Evolutionary conservation across 352 stramenopile genomes (phyloP).

Genomic region (Pythium guiyangense): DNA sequence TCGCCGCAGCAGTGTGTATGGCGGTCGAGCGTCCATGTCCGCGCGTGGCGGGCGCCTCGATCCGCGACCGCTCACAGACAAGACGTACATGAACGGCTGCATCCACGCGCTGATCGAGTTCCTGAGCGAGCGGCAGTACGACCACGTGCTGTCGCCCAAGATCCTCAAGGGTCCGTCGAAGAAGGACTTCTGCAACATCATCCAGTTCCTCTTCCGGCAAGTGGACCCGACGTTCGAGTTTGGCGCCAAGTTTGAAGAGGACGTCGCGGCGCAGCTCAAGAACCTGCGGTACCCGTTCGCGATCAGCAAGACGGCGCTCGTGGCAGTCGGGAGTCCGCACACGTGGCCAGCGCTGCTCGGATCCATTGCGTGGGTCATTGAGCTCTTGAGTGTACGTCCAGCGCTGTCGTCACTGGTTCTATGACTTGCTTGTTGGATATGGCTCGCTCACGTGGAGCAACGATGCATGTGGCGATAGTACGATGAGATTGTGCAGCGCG

Average conservation of each 20-base stretch:
- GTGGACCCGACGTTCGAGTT: conserved; percentile 91
- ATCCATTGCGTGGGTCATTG: conserved; percentile 96
- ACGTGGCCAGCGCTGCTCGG: conserved; percentile 96
- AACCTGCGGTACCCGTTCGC: conserved; percentile 92
- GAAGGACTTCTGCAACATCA: conserved; percentile 97
- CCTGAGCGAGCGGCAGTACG: conserved; percentile 88
- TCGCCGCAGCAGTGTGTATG: conserved; percentile 61
- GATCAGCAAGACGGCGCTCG: conserved; percentile 95
- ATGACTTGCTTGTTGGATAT: background rate
- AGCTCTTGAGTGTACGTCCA: conserved; percentile 83
- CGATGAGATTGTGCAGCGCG: conserved; percentile 67
- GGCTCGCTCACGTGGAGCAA: too few relatives aligned
- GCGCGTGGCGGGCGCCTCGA: conserved; percentile 49
- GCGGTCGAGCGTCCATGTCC: conserved; percentile 51
- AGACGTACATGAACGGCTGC: conserved; percentile 88
- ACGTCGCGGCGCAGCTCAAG: conserved; percentile 66
- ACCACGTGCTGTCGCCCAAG: conserved; percentile 89
- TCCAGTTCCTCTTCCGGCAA: conserved; percentile 95
- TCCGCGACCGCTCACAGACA: conserved; percentile 87
- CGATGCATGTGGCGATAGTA: conserved; percentile 43
- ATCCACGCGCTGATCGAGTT: conserved; percentile 94
- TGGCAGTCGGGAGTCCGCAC: conserved; percentile 92
- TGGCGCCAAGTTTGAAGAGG: conserved; percentile 70
- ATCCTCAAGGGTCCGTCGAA: conserved; percentile 91
- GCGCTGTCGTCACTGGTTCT: background rate